phyloP scores from a whole-genome alignment of 2,329 filamentous ascomycete genomes.

The Didymella lethalis region DNA sequence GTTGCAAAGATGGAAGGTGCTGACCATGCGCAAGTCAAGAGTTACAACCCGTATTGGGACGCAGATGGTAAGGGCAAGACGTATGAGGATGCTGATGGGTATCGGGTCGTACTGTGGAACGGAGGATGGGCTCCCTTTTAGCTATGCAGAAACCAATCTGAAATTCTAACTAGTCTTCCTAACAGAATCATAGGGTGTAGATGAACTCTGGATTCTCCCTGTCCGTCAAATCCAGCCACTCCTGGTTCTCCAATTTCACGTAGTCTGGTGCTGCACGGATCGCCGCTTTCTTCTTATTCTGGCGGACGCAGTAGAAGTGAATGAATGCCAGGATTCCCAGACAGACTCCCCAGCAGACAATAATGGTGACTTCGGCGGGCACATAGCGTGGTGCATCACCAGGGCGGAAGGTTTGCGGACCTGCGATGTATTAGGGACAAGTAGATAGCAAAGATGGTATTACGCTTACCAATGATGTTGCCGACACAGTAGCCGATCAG shows the following conservation, averaged over 20 bases:
- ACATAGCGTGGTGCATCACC: slow-evolving; percentile 60
- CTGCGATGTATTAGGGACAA: slow-evolving; percentile 42
- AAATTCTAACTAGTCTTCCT: background rate
- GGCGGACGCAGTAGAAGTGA: slow-evolving; percentile 65
- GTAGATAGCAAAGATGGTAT: background rate
- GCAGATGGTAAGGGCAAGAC: slow-evolving; percentile 51
- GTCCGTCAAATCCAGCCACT: slow-evolving; percentile 73
- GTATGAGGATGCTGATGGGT: slow-evolving; percentile 58
- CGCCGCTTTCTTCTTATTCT: slow-evolving; percentile 67
- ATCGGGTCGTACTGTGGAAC: slow-evolving; percentile 54
- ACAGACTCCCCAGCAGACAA: slow-evolving; percentile 65
- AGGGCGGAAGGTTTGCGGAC: slow-evolving; percentile 49
- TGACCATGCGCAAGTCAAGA: slow-evolving; percentile 49
- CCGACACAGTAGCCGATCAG: slow-evolving; percentile 54
- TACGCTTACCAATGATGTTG: slow-evolving; percentile 46
- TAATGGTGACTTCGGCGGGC: slow-evolving; percentile 69
- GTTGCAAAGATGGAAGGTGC: slow-evolving; percentile 47
- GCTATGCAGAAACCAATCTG: background rate
- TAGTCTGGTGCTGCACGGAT: slow-evolving; percentile 64
- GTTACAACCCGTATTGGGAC: slow-evolving; percentile 58
- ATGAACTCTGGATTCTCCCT: slow-evolving; percentile 70
- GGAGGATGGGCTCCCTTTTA: slow-evolving; percentile 21
- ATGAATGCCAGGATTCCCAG: slow-evolving; percentile 67
- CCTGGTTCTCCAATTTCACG: slow-evolving; percentile 69
- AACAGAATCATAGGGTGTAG: slow-evolving; percentile 59